phyloP scores from a whole-genome alignment of 2,329 filamentous ascomycete genomes.

The Penicillium sp. region DNA sequence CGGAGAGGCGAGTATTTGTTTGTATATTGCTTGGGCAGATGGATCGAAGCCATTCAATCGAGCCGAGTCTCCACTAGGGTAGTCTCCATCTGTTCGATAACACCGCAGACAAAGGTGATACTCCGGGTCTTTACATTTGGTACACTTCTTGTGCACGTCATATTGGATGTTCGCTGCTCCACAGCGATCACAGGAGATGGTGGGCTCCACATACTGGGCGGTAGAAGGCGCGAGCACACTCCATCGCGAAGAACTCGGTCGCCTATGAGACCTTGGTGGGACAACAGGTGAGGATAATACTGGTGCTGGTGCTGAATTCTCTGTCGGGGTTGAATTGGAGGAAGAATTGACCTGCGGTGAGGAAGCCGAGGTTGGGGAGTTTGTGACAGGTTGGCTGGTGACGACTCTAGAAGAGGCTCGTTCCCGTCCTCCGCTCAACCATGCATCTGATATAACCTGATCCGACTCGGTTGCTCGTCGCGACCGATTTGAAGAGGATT shows the following conservation, averaged over 20 bases:
- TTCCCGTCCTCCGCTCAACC: slow-evolving; percentile 33
- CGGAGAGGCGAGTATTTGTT: slow-evolving; percentile 53
- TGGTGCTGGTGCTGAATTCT: slow-evolving; percentile 12
- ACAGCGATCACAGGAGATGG: slow-evolving; percentile 75
- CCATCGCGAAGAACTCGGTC: slow-evolving; percentile 41
- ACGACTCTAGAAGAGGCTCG: slow-evolving; percentile 29
- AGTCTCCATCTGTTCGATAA: slow-evolving; percentile 78
- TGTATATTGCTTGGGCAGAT: slow-evolving; percentile 71
- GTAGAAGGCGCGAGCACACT: slow-evolving; percentile 34
- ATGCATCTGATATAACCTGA: slow-evolving; percentile 35
- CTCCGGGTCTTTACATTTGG: slow-evolving; percentile 69
- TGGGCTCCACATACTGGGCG: slow-evolving; percentile 69
- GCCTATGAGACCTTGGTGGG: slow-evolving; percentile 29
- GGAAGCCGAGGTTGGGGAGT: slow-evolving; percentile 31
- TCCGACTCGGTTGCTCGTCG: slow-evolving; percentile 45
- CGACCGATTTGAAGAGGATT: slow-evolving; percentile 34
- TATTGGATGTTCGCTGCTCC: slow-evolving; percentile 77
- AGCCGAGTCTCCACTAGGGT: slow-evolving; percentile 74
- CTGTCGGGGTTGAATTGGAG: slow-evolving; percentile 16
- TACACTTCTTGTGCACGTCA: slow-evolving; percentile 83
- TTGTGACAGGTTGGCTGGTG: slow-evolving; percentile 33
- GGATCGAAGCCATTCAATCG: slow-evolving; percentile 90
- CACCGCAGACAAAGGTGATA: slow-evolving; percentile 84
- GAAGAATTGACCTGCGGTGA: slow-evolving; percentile 12
- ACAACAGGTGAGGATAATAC: slow-evolving; percentile 29